Percentiles rank a stretch among this genome's conserved stretches.
Conservation (phyloP, 257 asterid species). For the Nicotiana tomentosiformis region DNA sequence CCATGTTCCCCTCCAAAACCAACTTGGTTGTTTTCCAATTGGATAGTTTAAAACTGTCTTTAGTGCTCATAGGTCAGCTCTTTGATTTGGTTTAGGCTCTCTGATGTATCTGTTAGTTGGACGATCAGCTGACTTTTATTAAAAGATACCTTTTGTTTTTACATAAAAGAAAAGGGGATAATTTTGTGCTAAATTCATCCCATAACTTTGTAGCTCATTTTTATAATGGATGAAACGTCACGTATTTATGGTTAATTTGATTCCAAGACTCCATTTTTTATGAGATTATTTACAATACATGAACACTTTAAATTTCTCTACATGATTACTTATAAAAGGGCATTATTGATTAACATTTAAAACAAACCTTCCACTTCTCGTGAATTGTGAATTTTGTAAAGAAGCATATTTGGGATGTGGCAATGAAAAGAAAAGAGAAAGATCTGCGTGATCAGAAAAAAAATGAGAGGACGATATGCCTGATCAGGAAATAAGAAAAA, state of each 20-base stretch:
- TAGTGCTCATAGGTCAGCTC: not conserved
- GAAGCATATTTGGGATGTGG: not conserved
- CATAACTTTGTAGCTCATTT: not conserved
- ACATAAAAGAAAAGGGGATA: not conserved
- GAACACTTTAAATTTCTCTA: not conserved
- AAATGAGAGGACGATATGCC: not conserved
- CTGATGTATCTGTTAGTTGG: not conserved
- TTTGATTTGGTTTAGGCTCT: not conserved
- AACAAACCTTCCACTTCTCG: not conserved
- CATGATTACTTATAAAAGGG: not conserved
- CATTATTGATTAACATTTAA: not conserved
- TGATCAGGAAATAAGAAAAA: too few species aligned
- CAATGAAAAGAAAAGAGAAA: not conserved
- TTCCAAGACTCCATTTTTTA: too few species aligned
- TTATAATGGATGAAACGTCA: not conserved
- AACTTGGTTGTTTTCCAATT: not conserved
- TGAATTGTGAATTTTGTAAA: not conserved
- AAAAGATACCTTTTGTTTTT: not conserved
- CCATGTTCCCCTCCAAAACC: not conserved
- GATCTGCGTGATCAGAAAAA: not conserved
- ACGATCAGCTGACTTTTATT: not conserved
- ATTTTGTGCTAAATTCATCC: not conserved
- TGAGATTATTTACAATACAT: not conserved
- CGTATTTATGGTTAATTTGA: too few species aligned
- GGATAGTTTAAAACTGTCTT: not conserved